A percentile compares a stretch with the other conserved stretches of the same genome.
phyloP scores from a whole-genome alignment of 257 asterid genomes.

The Nicotiana benthamiana region DNA sequence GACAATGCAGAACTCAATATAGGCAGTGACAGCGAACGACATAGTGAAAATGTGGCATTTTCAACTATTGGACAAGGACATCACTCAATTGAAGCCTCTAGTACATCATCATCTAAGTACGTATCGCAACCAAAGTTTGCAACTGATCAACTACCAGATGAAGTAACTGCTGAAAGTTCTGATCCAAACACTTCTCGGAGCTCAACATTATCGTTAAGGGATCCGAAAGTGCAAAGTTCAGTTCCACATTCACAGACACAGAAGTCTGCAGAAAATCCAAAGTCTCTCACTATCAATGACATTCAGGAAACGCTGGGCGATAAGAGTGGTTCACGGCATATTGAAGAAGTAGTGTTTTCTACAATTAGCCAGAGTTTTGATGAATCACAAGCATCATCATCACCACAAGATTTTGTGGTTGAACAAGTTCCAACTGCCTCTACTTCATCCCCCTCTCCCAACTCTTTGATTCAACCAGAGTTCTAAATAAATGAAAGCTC shows the following conservation, averaged over 20 bases:
- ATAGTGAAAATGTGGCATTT: background rate
- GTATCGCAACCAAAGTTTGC: background rate
- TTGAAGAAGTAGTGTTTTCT: background rate
- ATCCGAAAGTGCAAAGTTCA: background rate
- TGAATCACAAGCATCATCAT: constrained; percentile 7
- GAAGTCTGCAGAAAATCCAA: background rate
- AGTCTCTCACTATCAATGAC: constrained; percentile 4
- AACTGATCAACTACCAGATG: background rate
- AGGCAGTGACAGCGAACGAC: background rate
- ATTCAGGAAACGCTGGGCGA: constrained; percentile 10
- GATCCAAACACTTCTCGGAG: background rate
- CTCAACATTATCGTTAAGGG: background rate
- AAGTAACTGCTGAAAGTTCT: background rate
- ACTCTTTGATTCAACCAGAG: constrained; percentile 42
- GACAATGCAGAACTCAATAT: background rate
- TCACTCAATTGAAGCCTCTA: constrained; percentile 2
- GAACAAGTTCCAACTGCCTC: constrained; percentile 25
- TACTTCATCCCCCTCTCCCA: constrained; percentile 34
- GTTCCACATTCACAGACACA: background rate
- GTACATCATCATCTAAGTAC: background rate
- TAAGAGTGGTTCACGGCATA: constrained; percentile 9
- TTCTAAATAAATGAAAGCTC: constrained; percentile 30
- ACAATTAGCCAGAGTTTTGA: background rate
- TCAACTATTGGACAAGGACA: constrained; percentile 5
- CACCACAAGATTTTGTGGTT: constrained; percentile 8